Conservation (phyloP, 495 filamentous ascomycete species). For the Penicillium egyptiacum region DNA sequence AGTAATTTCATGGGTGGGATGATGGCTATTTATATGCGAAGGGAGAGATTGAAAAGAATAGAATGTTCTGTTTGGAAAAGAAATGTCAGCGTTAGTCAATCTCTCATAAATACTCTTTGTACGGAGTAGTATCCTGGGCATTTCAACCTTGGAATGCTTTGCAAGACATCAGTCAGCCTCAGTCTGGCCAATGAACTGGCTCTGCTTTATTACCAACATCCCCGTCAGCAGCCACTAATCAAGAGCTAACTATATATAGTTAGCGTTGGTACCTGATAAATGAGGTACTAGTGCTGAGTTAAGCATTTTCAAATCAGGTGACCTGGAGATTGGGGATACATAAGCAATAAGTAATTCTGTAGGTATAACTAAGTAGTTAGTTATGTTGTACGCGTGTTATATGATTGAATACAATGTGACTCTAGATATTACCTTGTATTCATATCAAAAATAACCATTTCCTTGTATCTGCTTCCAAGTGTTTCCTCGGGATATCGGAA, state of each 20-base stretch:
- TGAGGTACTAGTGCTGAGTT: slow-evolving; percentile 2
- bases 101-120: slow-evolving; percentile 12
- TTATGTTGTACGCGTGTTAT: too few species aligned
- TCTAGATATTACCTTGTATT: not conserved
- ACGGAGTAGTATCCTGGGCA: not conserved
- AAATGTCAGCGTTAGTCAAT: slow-evolving; percentile 31
- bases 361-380: too few species aligned
- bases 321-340: not conserved
- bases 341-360: not conserved
- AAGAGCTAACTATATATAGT: slow-evolving; percentile 5
- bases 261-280: slow-evolving; percentile 1
- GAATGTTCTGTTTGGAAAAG: slow-evolving; percentile 14
- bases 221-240: slow-evolving; percentile 31
- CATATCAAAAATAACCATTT: not conserved
- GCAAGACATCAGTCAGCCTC: slow-evolving; percentile 34
- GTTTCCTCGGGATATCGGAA: not conserved
- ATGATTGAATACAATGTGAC: not conserved
- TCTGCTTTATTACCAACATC: slow-evolving; percentile 30
- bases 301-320: slow-evolving; percentile 7
- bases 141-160: slow-evolving; percentile 26
- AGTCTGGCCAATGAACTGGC: slow-evolving; percentile 5
- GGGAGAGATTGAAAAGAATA: slow-evolving; percentile 21
- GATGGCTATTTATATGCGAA: slow-evolving; percentile 37
- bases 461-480: not conserved
- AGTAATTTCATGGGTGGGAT: slow-evolving; percentile 43